Base-by-base conservation (phyloP, 2,329 filamentous ascomycete genomes). In the Calonectria montana region DNA sequence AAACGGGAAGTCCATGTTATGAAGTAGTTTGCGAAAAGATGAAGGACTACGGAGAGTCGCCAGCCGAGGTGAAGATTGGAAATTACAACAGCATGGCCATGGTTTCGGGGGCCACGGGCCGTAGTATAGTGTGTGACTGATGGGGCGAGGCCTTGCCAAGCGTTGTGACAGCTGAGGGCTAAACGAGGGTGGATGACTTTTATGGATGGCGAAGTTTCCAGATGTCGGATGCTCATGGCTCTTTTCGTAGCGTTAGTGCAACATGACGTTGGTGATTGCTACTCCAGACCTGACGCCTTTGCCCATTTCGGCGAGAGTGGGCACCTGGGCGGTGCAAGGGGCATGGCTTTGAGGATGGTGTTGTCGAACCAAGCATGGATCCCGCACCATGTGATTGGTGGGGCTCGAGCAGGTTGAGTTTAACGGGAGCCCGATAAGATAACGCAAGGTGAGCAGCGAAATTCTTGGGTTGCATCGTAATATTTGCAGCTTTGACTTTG, bases 371-470 rank as follows among this genome's bases (percentile, higher is more conserved):
- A n/a, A 21, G 47, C 45, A 57, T 45, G 64, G 65, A 37, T 25
- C 12, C 3, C 23, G 18, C 29, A 7, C 6, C 21, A 45, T 50
- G 53, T 78, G 71, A 77, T 77, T 77, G 74, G 76, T 55, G 48
- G 48, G 59, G 21, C 21, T 21, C 45, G 13, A 62, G 47, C 55
- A 35, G 23, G 57, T 55, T 63, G 69, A 62, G 50, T 29, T 67
- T 50, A 63, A 43, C 50, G 65, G 18, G n/a, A 37, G 12, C 18
- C 57, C 57, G 78, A 80, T 80, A 78, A 80, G 78, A 80, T 80
- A 80, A 77, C 67, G 37, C 64, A 70, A 59, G 50, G 31, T 29
- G 53, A 16, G 50, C 25, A 9, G 23, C 66, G 70, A 78, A 76
- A 75, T 78, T 74, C 72, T 74, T 74, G 63, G 71, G 69, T 73